Conservation (phyloP, 176 grass and related monocot genomes). For the Pharus latifolius region DNA sequence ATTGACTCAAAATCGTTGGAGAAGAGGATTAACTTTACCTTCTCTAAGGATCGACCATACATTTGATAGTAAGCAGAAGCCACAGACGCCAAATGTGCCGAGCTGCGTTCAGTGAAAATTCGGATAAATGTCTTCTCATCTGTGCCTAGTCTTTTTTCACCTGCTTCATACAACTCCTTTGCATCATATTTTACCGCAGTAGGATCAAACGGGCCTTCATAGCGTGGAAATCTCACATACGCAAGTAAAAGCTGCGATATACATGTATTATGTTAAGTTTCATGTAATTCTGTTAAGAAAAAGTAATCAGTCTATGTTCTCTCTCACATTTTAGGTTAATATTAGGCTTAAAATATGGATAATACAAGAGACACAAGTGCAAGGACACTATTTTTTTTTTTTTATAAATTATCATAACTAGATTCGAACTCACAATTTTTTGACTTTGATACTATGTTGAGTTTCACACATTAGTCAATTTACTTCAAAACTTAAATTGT, state of each 20-base stretch:
- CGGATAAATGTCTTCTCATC: conserved; percentile 71
- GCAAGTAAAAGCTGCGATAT: conserved; percentile 47
- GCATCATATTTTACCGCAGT: conserved; percentile 31
- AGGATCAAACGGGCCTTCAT: conserved; percentile 38
- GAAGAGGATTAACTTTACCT: conserved; percentile 11
- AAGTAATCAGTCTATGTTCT: no score
- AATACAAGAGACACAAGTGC: no score
- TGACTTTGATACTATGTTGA: no score
- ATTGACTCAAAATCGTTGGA: no score
- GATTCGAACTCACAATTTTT: no score
- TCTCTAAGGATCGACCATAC: conserved; percentile 38
- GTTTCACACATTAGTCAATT: no score
- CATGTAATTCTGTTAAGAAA: no score
- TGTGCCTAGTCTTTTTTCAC: conserved; percentile 68
- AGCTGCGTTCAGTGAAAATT: conserved; percentile 55
- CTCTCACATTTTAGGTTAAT: no score
- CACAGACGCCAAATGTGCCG: conserved; percentile 55
- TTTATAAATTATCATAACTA: no score
- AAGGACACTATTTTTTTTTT: no score
- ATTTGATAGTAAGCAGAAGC: conserved; percentile 47
- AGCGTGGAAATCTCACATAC: conserved; percentile 26
- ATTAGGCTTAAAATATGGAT: no score
- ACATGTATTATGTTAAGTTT: background rate
- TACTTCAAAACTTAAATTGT: no score
- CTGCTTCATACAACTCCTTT: conserved; percentile 56